phyloP scores from a whole-genome alignment of 805 yeast genomes.

The Cyberlindnera japonica region DNA sequence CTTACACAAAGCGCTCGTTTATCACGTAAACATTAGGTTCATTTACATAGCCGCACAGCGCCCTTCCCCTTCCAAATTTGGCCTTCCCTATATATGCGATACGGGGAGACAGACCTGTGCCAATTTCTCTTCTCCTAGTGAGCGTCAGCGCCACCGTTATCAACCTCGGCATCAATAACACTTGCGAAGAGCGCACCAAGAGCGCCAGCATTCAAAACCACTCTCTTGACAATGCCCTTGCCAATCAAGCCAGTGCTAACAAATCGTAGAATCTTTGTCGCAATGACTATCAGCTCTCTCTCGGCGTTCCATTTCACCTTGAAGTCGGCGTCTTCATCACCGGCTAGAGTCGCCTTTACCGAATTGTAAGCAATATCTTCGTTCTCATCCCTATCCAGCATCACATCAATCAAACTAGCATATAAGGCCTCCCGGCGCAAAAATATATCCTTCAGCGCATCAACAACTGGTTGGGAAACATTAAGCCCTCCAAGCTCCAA shows the following conservation, averaged over 20 bases:
- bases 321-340: constrained; percentile 9
- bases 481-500: background rate
- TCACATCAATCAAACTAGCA: constrained; percentile 32
- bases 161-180: background rate
- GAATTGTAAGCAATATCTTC: constrained; percentile 43
- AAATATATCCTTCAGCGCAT: constrained; percentile 37
- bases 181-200: constrained; percentile 31
- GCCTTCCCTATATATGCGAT: no score
- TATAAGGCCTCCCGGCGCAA: constrained; percentile 45
- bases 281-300: constrained; percentile 38
- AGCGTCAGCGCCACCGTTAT: no score
- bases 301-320: constrained; percentile 41
- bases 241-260: constrained; percentile 32
- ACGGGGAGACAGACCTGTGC: no score
- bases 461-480: constrained; percentile 15
- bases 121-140: no score
- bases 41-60: no score
- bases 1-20: no score
- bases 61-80: no score
- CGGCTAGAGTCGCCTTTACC: constrained; percentile 14
- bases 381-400: constrained; percentile 46
- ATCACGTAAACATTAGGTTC: no score
- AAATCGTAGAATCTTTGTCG: constrained; percentile 39
- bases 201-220: constrained; percentile 33
- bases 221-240: constrained; percentile 28